A percentile compares a stretch with the other conserved stretches of the same genome.
Conservation (phyloP, 805 yeast species). For the Yamadazyma tumulicola region DNA sequence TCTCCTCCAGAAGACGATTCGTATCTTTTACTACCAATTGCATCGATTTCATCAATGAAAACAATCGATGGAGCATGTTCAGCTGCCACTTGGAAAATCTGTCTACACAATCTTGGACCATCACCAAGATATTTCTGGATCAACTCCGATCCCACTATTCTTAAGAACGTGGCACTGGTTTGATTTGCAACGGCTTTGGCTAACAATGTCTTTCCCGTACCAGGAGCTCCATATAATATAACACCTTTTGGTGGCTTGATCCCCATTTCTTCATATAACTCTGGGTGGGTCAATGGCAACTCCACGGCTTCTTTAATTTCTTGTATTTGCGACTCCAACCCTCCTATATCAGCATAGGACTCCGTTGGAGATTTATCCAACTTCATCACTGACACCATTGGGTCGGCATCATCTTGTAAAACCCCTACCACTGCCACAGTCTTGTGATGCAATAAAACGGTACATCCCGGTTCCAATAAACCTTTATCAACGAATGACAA, state of each 20-base stretch:
- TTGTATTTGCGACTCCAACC: constrained; percentile 91
- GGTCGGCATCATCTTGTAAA: constrained; percentile 96
- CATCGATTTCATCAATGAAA: constrained; percentile 97
- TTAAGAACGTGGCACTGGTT: constrained; percentile 90
- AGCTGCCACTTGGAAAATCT: constrained; percentile 92
- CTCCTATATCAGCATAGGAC: constrained; percentile 96
- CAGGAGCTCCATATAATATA: constrained; percentile 94
- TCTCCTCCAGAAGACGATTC: constrained; percentile 98
- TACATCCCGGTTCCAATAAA: constrained; percentile 92
- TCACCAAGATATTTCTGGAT: constrained; percentile 97
- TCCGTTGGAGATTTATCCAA: constrained; percentile 97
- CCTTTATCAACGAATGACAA: constrained; percentile 97
- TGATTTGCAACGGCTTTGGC: constrained; percentile 99
- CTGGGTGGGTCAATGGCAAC: constrained; percentile 94
- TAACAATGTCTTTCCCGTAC: constrained; percentile 92
- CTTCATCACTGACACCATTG: constrained; percentile 97
- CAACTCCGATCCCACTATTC: constrained; percentile 96
- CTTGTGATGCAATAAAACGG: constrained; percentile 92
- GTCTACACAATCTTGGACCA: constrained; percentile 93
- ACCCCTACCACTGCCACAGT: constrained; percentile 97
- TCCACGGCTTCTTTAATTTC: constrained; percentile 98
- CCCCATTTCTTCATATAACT: constrained; percentile 97
- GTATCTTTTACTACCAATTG: constrained; percentile 97
- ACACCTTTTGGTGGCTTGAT: constrained; percentile 98
- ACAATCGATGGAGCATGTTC: constrained; percentile 98